Conservation (phyloP, 352 stramenopile species). For the Pythium oligandrum region DNA sequence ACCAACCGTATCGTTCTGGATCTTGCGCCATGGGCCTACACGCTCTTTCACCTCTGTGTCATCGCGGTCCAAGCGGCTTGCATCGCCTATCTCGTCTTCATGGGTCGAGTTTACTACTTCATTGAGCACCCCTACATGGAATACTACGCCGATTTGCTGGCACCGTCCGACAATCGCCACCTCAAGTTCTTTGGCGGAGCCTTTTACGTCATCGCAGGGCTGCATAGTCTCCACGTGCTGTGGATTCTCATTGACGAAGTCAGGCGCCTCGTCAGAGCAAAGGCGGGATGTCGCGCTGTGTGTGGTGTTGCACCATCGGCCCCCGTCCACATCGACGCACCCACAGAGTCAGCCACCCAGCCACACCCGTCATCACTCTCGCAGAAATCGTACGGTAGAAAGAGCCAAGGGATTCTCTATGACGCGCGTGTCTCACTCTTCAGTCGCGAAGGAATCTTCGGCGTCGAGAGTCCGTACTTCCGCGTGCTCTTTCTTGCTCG, state of each 20-base stretch:
- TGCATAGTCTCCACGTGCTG: conserved; percentile 5
- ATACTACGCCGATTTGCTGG: conserved; percentile 26
- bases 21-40: too few relatives aligned
- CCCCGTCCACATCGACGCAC: too few relatives aligned
- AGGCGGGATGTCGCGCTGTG: background rate
- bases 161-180: conserved; percentile 15
- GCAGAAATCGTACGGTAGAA: too few relatives aligned
- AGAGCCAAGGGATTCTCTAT: conserved; percentile 1
- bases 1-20: too few relatives aligned
- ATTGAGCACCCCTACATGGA: conserved; percentile 21
- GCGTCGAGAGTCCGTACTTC: conserved; percentile 2
- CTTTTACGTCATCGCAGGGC: conserved; percentile 14
- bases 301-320: background rate
- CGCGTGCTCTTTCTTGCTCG: background rate
- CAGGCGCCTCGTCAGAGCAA: background rate
- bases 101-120: conserved; percentile 21
- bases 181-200: conserved; percentile 15
- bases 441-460: background rate
- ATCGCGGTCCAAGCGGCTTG: too few relatives aligned
- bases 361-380: too few relatives aligned
- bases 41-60: too few relatives aligned
- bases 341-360: too few relatives aligned
- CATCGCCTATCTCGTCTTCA: conserved; percentile 12
- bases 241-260: background rate
- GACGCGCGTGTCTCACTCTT: background rate